Conservation (phyloP, 2,329 filamentous ascomycete genomes). For the Geosmithia putterillii region DNA sequence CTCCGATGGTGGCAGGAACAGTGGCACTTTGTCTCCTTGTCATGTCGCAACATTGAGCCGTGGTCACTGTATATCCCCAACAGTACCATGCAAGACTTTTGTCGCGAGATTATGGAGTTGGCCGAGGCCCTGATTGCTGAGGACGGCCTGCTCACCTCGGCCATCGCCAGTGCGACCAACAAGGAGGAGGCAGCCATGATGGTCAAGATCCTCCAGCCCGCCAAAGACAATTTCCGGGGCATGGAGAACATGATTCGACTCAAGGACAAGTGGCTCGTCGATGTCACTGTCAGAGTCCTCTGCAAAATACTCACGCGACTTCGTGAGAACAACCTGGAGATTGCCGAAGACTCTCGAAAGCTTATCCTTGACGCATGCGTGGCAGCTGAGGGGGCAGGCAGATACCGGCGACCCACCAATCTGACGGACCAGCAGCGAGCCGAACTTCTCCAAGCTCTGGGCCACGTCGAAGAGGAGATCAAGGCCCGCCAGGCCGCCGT, state of each 20-base stretch:
- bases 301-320: slow-evolving; percentile 74
- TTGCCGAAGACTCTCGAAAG: slow-evolving; percentile 45
- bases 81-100: slow-evolving; percentile 77
- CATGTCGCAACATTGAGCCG: slow-evolving; percentile 69
- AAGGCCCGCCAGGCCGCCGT: slow-evolving; percentile 31
- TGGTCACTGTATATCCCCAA: slow-evolving; percentile 76
- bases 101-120: slow-evolving; percentile 88
- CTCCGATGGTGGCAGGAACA: slow-evolving; percentile 72
- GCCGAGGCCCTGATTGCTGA: slow-evolving; percentile 76
- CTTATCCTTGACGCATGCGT: slow-evolving; percentile 58
- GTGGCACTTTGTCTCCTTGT: slow-evolving; percentile 70
- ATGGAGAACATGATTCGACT: slow-evolving; percentile 85
- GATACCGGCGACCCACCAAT: slow-evolving; percentile 60
- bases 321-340: slow-evolving; percentile 62
- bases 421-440: slow-evolving; percentile 73
- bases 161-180: slow-evolving; percentile 21
- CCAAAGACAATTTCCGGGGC: slow-evolving; percentile 41
- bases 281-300: slow-evolving; percentile 69
- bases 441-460: slow-evolving; percentile 56
- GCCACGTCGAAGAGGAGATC: slow-evolving; percentile 44
- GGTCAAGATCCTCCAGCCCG: slow-evolving; percentile 23
- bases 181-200: slow-evolving; percentile 25
- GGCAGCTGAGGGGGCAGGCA: slow-evolving; percentile 36
- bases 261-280: slow-evolving; percentile 75
- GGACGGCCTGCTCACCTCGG: slow-evolving; percentile 70